Conservation (phyloP, 1,139 yeast species). For the Candida buenavistaensis region DNA sequence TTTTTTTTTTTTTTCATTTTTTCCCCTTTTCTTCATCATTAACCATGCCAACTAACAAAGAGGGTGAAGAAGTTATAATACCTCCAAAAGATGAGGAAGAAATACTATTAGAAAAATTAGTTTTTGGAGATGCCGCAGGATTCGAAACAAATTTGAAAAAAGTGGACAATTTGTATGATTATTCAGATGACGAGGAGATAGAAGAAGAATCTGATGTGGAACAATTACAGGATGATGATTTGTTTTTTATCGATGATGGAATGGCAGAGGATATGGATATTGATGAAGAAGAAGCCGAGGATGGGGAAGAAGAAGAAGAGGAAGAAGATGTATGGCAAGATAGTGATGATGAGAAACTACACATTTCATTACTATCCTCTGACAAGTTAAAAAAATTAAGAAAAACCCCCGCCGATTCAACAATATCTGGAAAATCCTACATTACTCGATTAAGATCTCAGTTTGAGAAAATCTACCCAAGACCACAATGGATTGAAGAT, state of each 20-base stretch:
- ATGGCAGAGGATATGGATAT: conserved; percentile 36
- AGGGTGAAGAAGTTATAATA: conserved; percentile 32
- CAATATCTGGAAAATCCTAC: conserved; percentile 66
- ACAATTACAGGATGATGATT: conserved; percentile 55
- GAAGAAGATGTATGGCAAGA: conserved; percentile 76
- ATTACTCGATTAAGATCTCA: conserved; percentile 74
- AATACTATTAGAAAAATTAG: conserved; percentile 71
- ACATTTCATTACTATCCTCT: conserved; percentile 58
- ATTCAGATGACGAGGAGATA: conserved; percentile 40
- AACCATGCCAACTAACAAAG: conserved; percentile 23
- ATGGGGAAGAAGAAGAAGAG: conserved; percentile 33
- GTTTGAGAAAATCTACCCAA: conserved; percentile 83
- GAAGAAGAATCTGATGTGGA: conserved; percentile 30
- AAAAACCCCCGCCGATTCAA: conserved; percentile 56
- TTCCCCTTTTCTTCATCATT: not conserved
- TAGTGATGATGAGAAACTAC: conserved; percentile 81
- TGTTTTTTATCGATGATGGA: conserved; percentile 66
- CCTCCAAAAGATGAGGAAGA: conserved; percentile 87
- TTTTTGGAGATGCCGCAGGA: conserved; percentile 86
- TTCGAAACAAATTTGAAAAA: conserved; percentile 68
- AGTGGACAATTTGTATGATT: conserved; percentile 55
- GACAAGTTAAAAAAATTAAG: conserved; percentile 75
- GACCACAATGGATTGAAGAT: conserved; percentile 80
- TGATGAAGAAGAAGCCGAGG: conserved; percentile 35
- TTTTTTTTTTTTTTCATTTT: conserved; percentile 1